These are phyloP conservation scores for Aureobasidium sp. DNA, from an alignment of 2,329 filamentous ascomycete genomes.

Conservation along the genomic window DNA sequence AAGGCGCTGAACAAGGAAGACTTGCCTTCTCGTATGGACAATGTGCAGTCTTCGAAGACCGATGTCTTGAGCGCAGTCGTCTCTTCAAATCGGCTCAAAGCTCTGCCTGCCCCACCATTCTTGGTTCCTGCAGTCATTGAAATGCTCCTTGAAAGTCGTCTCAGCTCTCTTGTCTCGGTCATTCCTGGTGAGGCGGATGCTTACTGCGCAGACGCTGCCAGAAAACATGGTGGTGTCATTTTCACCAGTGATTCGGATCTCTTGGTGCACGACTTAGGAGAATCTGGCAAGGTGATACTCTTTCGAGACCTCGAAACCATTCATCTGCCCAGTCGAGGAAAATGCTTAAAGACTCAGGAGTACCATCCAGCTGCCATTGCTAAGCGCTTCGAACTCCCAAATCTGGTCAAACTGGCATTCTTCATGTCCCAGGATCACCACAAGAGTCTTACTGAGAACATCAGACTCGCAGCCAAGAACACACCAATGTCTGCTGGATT, in stretches of 20 bases:
- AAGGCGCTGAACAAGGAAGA: slow-evolving; percentile 29
- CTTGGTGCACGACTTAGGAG: slow-evolving; percentile 63
- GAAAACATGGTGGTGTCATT: slow-evolving; percentile 49
- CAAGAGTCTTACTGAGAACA: slow-evolving; percentile 26
- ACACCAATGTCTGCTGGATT: slow-evolving; percentile 23
- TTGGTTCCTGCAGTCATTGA: slow-evolving; percentile 74
- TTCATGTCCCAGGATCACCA: slow-evolving; percentile 30
- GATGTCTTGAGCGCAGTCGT: slow-evolving; percentile 15
- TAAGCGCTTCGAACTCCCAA: slow-evolving; percentile 37
- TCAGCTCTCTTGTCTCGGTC: slow-evolving; percentile 45
- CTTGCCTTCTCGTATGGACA: slow-evolving; percentile 23
- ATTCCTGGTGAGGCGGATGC: slow-evolving; percentile 80
- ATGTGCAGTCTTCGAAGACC: not conserved
- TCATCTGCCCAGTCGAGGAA: slow-evolving; percentile 28
- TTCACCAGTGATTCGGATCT: slow-evolving; percentile 87
- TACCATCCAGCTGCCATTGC: slow-evolving; percentile 42
- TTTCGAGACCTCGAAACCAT: slow-evolving; percentile 54
- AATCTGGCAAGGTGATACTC: slow-evolving; percentile 57
- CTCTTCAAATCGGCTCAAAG: slow-evolving; percentile 23
- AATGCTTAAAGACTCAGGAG: slow-evolving; percentile 22
- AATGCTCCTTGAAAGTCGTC: slow-evolving; percentile 45
- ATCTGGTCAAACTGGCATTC: slow-evolving; percentile 36
- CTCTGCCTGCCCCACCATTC: slow-evolving; percentile 56
- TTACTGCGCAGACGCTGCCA: slow-evolving; percentile 64
- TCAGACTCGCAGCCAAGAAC: slow-evolving; percentile 22